Conservation (phyloP, 345 rosid species). For the Arabis alpina region DNA sequence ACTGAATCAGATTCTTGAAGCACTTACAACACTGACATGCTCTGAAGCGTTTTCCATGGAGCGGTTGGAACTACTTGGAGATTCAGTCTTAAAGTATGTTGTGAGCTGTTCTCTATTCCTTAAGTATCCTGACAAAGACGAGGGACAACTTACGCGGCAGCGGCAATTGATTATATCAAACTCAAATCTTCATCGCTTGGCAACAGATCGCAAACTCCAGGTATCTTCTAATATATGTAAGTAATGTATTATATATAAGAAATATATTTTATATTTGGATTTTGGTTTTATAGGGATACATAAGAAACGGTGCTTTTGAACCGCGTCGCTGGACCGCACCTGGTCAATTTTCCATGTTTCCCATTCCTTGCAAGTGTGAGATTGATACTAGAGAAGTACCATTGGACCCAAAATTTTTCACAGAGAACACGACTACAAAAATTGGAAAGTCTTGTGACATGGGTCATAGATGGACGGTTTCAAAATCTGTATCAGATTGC, state of each 20-base stretch:
- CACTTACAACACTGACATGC: constrained; percentile 73
- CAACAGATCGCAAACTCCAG: constrained; percentile 68
- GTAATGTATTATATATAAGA: constrained; percentile 14
- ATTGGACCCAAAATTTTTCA: constrained; percentile 58
- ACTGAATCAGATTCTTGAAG: constrained; percentile 70
- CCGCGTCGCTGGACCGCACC: constrained; percentile 96
- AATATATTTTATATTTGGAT: neutral
- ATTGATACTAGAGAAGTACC: constrained; percentile 73
- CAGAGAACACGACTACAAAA: constrained; percentile 53
- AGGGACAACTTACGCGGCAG: constrained; percentile 63
- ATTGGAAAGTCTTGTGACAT: constrained; percentile 68
- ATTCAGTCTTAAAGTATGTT: constrained; percentile 84
- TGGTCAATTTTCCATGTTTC: constrained; percentile 61
- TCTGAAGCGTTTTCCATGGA: constrained; percentile 87
- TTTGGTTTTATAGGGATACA: constrained; percentile 59
- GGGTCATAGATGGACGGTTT: constrained; percentile 90
- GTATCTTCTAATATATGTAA: constrained; percentile 43
- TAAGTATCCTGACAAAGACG: constrained; percentile 64
- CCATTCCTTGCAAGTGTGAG: constrained; percentile 69
- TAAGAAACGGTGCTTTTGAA: constrained; percentile 78
- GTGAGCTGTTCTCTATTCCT: constrained; percentile 77
- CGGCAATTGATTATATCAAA: constrained; percentile 62
- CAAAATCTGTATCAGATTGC: constrained; percentile 85
- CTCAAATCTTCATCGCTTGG: constrained; percentile 65
- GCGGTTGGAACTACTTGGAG: constrained; percentile 96